Base-by-base conservation (phyloP, 768 basidiomycete genomes). In the Mycena filopes region DNA sequence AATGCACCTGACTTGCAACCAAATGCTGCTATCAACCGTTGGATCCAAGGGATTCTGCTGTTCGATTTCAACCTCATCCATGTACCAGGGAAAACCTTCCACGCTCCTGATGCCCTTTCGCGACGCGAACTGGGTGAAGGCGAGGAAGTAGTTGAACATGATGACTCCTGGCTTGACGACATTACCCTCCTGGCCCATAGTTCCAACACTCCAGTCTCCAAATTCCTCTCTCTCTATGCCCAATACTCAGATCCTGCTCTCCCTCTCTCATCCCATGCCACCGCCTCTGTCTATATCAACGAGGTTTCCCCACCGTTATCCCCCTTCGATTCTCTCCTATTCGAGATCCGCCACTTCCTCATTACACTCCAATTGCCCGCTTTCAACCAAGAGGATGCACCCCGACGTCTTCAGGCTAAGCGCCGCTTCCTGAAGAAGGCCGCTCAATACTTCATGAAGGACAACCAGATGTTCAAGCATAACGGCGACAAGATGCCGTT, bases 61-160 rank as follows among this genome's bases (percentile, higher is more conserved):
- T 83, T 80, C 40, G 59, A 77, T 50, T 83, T 84, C 53, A 69
- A 66, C 25, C 60, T 84, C 0, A 47, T 70, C 1, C 82, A 84
- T 58, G 74, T 83, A 0, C 79, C 81, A 2, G 82, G 71, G 2
- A 63, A 66, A 1, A 70, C 63, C 3, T 76, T 78, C 48, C 59
- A 59, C 51, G 81, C 75, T 13, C 77, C 81, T 4, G 83, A 83
- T 74, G 81, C 71, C 0, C 58, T 84, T 10, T 83, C 81, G 6
- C 60, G 76, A 42, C 55, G 72, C 16, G 55, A 55, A 9, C 55
- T 53, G 0, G 70, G 67, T 2, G 71, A 72, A 40, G 65, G 42
- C 20, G 70, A 33, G 11, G 46, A 73, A 42, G 33, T 71, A 5
- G 42, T 68, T 53, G 25, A 70, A 55, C 46, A 58, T 63, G 60